phyloP scores from a whole-genome alignment of 345 rosid genomes.

The Passiflora organensis region DNA sequence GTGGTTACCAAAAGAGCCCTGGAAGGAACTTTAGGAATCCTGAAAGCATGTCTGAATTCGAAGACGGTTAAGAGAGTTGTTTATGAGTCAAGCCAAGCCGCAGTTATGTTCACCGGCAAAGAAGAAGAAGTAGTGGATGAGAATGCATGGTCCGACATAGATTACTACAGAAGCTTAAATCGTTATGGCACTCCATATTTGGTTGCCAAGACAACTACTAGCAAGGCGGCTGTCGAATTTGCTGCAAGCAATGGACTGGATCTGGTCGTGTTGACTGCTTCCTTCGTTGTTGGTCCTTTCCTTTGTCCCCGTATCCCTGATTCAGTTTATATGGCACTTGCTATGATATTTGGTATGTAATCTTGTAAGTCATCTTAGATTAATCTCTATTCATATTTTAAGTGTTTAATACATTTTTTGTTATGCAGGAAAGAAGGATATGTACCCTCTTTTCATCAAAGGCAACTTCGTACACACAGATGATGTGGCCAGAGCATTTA shows the following conservation, averaged over 20 bases:
- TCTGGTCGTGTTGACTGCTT: conserved; percentile 22
- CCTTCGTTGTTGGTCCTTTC: conserved; percentile 47
- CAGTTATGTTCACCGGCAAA: conserved; percentile 21
- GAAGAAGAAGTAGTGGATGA: conserved; percentile 22
- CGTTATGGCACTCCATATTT: conserved; percentile 28
- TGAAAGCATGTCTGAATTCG: conserved; percentile 9
- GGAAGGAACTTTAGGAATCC: conserved; percentile 14
- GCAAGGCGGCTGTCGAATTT: conserved; percentile 37
- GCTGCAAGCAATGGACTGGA: conserved; percentile 35
- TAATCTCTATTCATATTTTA: too few species aligned
- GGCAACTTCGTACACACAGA: conserved; percentile 41
- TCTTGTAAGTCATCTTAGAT: too few species aligned
- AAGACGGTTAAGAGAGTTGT: conserved; percentile 20
- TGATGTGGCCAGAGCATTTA: conserved; percentile 42
- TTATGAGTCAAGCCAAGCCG: conserved; percentile 15
- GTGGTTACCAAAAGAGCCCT: conserved; percentile 1
- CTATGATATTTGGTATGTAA: conserved; percentile 31
- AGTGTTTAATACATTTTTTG: too few species aligned
- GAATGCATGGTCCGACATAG: conserved; percentile 27
- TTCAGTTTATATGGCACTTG: conserved; percentile 29
- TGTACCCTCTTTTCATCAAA: conserved; percentile 23
- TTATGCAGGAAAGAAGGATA: conserved; percentile 13
- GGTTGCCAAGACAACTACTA: conserved; percentile 35
- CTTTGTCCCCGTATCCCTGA: conserved; percentile 41
- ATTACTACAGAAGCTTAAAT: conserved; percentile 23